Evolutionary conservation across 345 rosid species (phyloP).

Genomic region (Punica granatum): DNA sequence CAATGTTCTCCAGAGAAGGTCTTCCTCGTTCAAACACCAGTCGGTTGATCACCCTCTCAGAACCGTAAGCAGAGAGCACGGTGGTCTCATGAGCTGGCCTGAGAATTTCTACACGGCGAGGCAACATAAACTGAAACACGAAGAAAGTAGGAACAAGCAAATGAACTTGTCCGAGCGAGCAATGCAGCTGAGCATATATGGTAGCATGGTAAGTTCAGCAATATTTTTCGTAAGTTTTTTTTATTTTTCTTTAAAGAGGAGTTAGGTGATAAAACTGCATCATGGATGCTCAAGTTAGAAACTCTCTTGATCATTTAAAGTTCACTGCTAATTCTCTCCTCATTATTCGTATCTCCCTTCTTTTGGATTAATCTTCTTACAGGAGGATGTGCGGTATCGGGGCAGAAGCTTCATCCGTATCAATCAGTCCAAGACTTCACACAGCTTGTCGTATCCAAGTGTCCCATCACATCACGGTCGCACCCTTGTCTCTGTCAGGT

Average conservation of each 20-base stretch:
- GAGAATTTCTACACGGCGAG: conserved; percentile 30
- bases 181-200: conserved; percentile 67
- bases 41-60: conserved; percentile 43
- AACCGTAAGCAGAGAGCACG: conserved; percentile 44
- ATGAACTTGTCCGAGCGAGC: conserved; percentile 61
- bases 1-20: conserved; percentile 26
- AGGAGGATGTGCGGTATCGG: conserved; percentile 44
- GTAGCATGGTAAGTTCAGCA: conserved; percentile 58
- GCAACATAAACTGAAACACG: conserved; percentile 18
- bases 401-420: conserved; percentile 29
- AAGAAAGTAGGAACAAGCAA: conserved; percentile 16
- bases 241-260: too few relatives aligned
- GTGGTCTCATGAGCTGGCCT: conserved; percentile 72
- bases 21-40: conserved; percentile 39
- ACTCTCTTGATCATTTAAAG: neutral
- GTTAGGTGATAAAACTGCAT: too few relatives aligned
- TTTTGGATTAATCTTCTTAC: neutral
- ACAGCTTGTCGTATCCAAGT: conserved; percentile 29
- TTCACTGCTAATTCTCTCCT: neutral
- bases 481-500: conserved; percentile 32
- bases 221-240: neutral
- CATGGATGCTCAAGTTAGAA: too few relatives aligned
- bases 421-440: conserved; percentile 25
- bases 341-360: neutral
- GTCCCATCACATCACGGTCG: conserved; percentile 22